Evolutionary conservation across 2,329 filamentous ascomycete genomes (phyloP).

Genomic region (Trichoderma brevicompactum): DNA sequence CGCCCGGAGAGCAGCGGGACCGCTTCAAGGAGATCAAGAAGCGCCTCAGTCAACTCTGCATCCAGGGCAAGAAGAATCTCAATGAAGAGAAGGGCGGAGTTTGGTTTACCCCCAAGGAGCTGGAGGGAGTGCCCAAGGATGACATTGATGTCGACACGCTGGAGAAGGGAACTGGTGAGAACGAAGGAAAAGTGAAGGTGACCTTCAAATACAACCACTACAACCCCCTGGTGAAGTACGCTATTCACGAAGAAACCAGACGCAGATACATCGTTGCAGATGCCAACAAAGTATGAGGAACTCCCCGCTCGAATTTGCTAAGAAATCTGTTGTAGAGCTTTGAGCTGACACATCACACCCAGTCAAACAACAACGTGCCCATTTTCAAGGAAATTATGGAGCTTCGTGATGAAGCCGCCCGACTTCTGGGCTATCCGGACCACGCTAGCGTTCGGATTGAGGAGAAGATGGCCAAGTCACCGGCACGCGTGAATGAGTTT

Average conservation of each 20-base stretch:
- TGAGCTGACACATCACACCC: conserved; percentile 1
- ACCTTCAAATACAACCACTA: conserved; percentile 85
- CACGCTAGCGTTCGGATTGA: conserved; percentile 78
- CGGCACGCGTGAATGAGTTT: conserved; percentile 73
- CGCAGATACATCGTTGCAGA: conserved; percentile 73
- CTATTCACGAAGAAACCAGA: conserved; percentile 69
- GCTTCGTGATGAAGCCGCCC: conserved; percentile 77
- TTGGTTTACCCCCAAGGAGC: conserved; percentile 75
- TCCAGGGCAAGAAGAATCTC: conserved; percentile 77
- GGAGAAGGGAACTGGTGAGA: conserved; percentile 72
- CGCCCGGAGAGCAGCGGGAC: conserved; percentile 70
- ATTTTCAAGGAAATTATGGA: conserved; percentile 76
- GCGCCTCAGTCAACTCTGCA: conserved; percentile 72
- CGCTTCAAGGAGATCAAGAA: conserved; percentile 89
- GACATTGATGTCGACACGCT: conserved; percentile 65
- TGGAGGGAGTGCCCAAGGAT: conserved; percentile 76
- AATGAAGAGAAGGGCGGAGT: conserved; percentile 83
- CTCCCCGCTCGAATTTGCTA: not conserved
- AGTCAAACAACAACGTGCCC: conserved; percentile 70
- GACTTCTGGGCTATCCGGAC: conserved; percentile 75
- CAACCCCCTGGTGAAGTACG: conserved; percentile 78
- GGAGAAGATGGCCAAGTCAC: conserved; percentile 83
- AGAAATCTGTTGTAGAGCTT: not conserved
- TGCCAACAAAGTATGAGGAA: conserved; percentile 70
- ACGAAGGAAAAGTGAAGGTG: conserved; percentile 74